These are phyloP conservation scores for Cerrena zonata DNA, from an alignment of 1,284 basidiomycete genomes.

Conservation along the genomic window DNA sequence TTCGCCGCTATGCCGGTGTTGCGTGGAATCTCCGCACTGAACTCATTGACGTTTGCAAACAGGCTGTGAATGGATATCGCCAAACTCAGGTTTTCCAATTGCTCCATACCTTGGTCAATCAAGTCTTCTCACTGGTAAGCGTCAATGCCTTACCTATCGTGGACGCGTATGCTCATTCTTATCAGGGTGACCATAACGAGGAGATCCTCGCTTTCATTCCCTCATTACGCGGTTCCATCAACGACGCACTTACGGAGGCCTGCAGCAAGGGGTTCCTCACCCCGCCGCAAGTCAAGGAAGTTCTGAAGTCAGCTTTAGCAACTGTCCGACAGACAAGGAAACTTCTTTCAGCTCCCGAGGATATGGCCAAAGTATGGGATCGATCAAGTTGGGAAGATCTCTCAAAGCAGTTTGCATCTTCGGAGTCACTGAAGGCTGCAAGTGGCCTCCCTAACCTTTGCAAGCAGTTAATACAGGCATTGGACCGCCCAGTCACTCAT, in stretches of 20 bases:
- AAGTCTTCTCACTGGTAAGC: conserved; percentile 51
- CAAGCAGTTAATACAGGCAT: conserved; percentile 38
- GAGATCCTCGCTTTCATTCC: conserved; percentile 43
- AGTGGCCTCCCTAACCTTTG: conserved; percentile 41
- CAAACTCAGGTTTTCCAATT: conserved; percentile 73
- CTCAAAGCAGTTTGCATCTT: conserved; percentile 31
- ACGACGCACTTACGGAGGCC: conserved; percentile 47
- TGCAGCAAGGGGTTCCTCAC: conserved; percentile 45
- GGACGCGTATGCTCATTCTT: neutral
- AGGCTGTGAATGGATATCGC: conserved; percentile 71
- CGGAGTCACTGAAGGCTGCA: conserved; percentile 41
- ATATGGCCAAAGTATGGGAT: conserved; percentile 37
- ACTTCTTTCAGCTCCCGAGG: conserved; percentile 26
- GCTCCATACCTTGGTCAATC: conserved; percentile 60
- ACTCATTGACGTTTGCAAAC: conserved; percentile 48
- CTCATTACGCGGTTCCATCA: conserved; percentile 45
- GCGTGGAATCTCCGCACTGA: conserved; percentile 67
- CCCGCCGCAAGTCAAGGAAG: conserved; percentile 70
- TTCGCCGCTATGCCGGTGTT: conserved; percentile 59
- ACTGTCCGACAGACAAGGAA: conserved; percentile 62
- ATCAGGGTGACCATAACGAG: conserved; percentile 16
- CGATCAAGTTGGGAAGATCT: conserved; percentile 38
- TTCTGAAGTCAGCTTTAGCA: conserved; percentile 68
- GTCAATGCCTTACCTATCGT: neutral
- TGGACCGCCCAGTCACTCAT: conserved; percentile 12